Conservation (phyloP, 108 stramenopile species). For the Parietichytrium sp. region DNA sequence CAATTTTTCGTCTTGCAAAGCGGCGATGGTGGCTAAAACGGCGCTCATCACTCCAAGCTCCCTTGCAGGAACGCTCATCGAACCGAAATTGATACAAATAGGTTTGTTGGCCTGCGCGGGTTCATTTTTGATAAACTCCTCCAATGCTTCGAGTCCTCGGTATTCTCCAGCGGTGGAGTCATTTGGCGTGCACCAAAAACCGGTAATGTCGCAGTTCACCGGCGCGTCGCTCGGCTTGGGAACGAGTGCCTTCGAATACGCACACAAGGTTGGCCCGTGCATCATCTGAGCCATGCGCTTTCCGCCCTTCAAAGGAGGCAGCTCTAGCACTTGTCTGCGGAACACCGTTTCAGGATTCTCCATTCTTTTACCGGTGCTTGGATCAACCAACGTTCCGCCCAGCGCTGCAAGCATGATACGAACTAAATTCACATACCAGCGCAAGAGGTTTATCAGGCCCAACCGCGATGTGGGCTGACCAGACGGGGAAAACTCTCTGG, state of each 20-base stretch:
- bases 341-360: slow-evolving; percentile 4
- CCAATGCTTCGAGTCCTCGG: neutral
- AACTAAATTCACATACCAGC: slow-evolving; percentile 13
- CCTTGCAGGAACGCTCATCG: neutral
- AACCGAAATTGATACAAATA: slow-evolving; percentile 33
- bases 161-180: neutral
- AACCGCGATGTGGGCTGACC: neutral
- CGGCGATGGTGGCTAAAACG: no score
- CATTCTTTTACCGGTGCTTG: no score
- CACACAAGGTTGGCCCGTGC: neutral
- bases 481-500: slow-evolving; percentile 20
- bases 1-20: no score
- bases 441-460: neutral
- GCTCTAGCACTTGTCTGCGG: neutral
- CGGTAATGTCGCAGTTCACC: neutral
- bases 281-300: neutral
- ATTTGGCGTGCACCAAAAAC: neutral
- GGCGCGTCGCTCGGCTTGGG: slow-evolving; percentile 6
- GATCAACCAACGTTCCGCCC: neutral
- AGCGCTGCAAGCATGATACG: neutral
- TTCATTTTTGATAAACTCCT: neutral
- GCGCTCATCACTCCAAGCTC: neutral
- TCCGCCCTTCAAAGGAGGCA: neutral
- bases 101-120: no score
- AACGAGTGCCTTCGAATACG: neutral